These are phyloP conservation scores for Nakaseomyces kungkrabaensis DNA, from an alignment of 1,139 yeast species.

Conservation along the genomic window DNA sequence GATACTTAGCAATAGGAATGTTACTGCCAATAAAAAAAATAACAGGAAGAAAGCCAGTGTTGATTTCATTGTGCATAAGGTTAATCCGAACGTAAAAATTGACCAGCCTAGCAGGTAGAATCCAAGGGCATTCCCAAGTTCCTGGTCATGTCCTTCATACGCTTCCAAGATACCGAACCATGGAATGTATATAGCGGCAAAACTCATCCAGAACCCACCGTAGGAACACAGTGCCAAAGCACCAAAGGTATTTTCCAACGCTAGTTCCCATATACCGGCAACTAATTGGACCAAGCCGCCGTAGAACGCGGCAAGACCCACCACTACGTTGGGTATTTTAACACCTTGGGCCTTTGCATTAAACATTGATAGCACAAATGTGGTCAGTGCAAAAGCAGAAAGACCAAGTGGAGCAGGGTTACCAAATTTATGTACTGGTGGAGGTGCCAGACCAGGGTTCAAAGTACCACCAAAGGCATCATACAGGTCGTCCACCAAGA, in stretches of 20 bases:
- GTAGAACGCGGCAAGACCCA: constrained; percentile 60
- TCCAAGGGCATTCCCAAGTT: constrained; percentile 53
- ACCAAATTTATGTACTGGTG: constrained; percentile 64
- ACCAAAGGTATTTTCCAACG: constrained; percentile 80
- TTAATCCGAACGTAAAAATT: constrained; percentile 61
- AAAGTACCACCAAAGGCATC: constrained; percentile 52
- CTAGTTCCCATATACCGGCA: constrained; percentile 75
- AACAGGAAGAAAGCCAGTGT: constrained; percentile 66
- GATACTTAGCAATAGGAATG: constrained; percentile 49
- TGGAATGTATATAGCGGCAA: constrained; percentile 60
- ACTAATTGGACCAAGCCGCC: constrained; percentile 60
- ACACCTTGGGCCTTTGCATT: constrained; percentile 57
- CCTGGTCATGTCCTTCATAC: constrained; percentile 34
- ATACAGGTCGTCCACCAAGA: constrained; percentile 40
- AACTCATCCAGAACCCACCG: constrained; percentile 86
- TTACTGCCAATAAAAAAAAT: constrained; percentile 53
- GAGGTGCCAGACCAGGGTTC: constrained; percentile 39
- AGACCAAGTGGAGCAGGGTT: constrained; percentile 87
- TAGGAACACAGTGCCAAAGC: constrained; percentile 73
- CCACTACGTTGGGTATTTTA: constrained; percentile 37
- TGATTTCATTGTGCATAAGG: constrained; percentile 63
- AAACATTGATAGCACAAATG: constrained; percentile 66
- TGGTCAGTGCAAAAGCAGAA: constrained; percentile 74
- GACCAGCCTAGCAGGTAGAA: constrained; percentile 72
- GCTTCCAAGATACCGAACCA: constrained; percentile 65